Conservation (phyloP, 768 basidiomycete species). For the Sporobolomyces phaffii region DNA sequence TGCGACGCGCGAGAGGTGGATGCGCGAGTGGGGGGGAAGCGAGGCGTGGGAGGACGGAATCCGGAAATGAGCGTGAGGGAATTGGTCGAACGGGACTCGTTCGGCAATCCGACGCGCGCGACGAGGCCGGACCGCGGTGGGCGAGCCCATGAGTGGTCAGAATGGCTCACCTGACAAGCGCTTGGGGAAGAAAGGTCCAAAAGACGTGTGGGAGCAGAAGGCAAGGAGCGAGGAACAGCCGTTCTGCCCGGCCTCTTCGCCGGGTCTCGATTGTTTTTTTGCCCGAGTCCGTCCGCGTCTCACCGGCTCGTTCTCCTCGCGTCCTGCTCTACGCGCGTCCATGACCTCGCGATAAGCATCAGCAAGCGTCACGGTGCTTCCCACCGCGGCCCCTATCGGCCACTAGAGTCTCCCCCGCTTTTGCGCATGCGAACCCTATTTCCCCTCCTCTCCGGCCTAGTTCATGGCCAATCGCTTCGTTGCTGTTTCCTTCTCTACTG, state of each 20-base stretch:
- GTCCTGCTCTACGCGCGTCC: neutral
- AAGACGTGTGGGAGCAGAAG: neutral
- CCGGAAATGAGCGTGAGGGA: neutral
- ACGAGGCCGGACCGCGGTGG: no score
- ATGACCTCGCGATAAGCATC: no score
- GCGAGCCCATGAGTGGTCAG: no score
- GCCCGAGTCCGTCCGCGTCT: neutral
- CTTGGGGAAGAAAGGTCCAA: neutral
- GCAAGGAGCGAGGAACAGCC: neutral
- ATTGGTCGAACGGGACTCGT: neutral
- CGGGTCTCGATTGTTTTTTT: neutral
- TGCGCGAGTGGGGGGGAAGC: neutral
- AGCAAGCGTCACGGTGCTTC: no score
- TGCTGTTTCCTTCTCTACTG: no score
- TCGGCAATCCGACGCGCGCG: neutral
- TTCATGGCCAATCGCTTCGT: no score
- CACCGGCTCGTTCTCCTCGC: neutral
- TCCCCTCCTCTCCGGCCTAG: no score
- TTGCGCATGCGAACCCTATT: no score
- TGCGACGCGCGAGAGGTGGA: neutral
- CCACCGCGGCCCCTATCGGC: no score
- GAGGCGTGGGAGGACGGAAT: neutral
- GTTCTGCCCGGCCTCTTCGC: neutral
- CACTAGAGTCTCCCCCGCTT: no score
- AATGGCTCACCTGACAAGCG: conserved; percentile 2